These are phyloP conservation scores for Harrya chromipes DNA, from an alignment of 768 basidiomycete species.

Conservation along the genomic window DNA sequence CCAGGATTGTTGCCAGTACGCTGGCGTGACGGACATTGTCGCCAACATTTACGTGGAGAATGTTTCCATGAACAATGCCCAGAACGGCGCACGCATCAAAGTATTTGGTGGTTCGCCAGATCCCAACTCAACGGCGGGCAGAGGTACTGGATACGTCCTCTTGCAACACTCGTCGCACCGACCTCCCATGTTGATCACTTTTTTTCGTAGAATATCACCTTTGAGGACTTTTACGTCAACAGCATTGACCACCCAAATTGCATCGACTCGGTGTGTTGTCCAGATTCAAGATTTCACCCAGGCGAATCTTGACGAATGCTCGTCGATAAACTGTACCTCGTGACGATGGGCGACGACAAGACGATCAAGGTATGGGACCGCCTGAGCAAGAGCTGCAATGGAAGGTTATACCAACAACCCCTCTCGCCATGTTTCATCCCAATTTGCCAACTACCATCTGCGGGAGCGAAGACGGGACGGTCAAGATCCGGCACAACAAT, in stretches of 20 bases:
- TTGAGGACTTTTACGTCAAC: slow-evolving; percentile 25
- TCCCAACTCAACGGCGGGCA: slow-evolving; percentile 38
- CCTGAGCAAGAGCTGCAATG: slow-evolving; percentile 69
- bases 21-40: slow-evolving; percentile 41
- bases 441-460: slow-evolving; percentile 90
- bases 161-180: not conserved
- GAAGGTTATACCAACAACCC: slow-evolving; percentile 98
- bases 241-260: slow-evolving; percentile 44
- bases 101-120: slow-evolving; percentile 45
- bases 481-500: slow-evolving; percentile 97
- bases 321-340: too few species aligned
- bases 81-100: slow-evolving; percentile 53
- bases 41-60: slow-evolving; percentile 42
- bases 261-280: slow-evolving; percentile 31
- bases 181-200: not conserved
- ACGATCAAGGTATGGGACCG: slow-evolving; percentile 82
- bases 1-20: slow-evolving; percentile 25
- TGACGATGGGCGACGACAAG: slow-evolving; percentile 96
- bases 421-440: slow-evolving; percentile 91
- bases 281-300: too few species aligned
- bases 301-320: not conserved
- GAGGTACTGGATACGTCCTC: slow-evolving; percentile 40
- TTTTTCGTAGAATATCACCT: slow-evolving; percentile 22
- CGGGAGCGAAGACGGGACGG: slow-evolving; percentile 94
- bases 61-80: slow-evolving; percentile 42